These are phyloP conservation scores for Mycothermus thermophilus DNA, from an alignment of 495 filamentous ascomycete species.

Conservation along the genomic window DNA sequence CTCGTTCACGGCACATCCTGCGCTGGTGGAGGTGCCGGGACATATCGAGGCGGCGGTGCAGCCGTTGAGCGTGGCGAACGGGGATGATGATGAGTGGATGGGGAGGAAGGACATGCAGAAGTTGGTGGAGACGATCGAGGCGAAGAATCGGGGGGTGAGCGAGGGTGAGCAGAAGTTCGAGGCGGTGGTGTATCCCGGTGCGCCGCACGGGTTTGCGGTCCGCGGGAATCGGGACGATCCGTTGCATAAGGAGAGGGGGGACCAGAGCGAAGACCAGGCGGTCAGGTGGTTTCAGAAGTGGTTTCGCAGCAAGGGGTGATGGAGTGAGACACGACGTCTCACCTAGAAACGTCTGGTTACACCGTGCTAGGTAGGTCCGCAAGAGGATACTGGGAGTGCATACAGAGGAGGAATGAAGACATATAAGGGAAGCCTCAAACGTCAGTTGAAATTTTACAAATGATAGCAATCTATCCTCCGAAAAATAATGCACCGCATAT, in stretches of 20 bases:
- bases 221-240: conserved; percentile 31
- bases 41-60: conserved; percentile 39
- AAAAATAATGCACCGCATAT: no score
- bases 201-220: conserved; percentile 49
- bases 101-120: conserved; percentile 23
- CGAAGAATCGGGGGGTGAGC: conserved; percentile 17
- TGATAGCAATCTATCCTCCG: no score
- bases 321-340: no score
- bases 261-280: conserved; percentile 32
- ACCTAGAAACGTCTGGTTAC: no score
- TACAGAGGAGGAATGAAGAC: no score
- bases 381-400: no score
- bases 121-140: conserved; percentile 30
- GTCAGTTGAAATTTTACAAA: no score
- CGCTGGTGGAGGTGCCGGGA: conserved; percentile 33
- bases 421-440: no score
- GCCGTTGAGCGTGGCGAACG: conserved; percentile 44
- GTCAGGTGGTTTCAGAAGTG: conserved; percentile 37
- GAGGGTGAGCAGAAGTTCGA: conserved; percentile 20
- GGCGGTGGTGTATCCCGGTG: conserved; percentile 40
- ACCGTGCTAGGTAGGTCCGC: no score
- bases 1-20: conserved; percentile 43
- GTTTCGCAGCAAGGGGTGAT: background rate
- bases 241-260: conserved; percentile 32
- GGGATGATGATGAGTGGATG: conserved; percentile 37